Percentiles rank a stretch among this genome's conserved stretches.
Evolutionary conservation across 1,284 basidiomycete species (phyloP).

Genomic region (Hypsizygus ulmarius): DNA sequence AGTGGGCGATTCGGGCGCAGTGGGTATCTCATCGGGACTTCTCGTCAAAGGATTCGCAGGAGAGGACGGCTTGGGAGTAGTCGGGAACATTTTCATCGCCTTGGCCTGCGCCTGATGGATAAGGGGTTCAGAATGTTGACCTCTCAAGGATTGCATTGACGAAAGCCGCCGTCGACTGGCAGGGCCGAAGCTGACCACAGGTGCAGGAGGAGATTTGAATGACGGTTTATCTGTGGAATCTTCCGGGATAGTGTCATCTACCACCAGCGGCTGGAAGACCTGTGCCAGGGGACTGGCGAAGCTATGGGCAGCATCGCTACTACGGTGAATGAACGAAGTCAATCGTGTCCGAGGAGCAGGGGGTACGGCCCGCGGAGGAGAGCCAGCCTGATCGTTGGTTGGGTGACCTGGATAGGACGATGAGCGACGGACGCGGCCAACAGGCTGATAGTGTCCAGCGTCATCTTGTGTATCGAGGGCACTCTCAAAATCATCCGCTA

Average conservation of each 20-base stretch:
- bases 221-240: constrained; percentile 23
- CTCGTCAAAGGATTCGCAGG: constrained; percentile 5
- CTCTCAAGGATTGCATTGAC: constrained; percentile 38
- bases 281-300: constrained; percentile 68
- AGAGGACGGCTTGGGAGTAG: constrained; percentile 15
- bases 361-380: constrained; percentile 19
- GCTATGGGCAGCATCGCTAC: constrained; percentile 39
- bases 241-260: constrained; percentile 47
- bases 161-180: constrained; percentile 54
- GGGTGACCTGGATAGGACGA: constrained; percentile 21
- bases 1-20: not conserved
- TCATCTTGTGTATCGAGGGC: constrained; percentile 50
- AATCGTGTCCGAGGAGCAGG: constrained; percentile 41
- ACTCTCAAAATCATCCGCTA: constrained; percentile 69
- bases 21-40: constrained; percentile 13
- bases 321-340: constrained; percentile 44
- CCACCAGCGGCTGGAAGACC: constrained; percentile 63
- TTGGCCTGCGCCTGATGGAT: constrained; percentile 12
- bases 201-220: constrained; percentile 11
- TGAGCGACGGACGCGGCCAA: constrained; percentile 22
- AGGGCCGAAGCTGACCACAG: constrained; percentile 55
- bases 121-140: constrained; percentile 11
- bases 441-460: constrained; percentile 24
- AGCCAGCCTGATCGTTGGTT: constrained; percentile 2
- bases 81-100: constrained; percentile 23